Evolutionary conservation across 2,329 filamentous ascomycete genomes (phyloP).

Genomic region (Niveomyces coronatus): DNA sequence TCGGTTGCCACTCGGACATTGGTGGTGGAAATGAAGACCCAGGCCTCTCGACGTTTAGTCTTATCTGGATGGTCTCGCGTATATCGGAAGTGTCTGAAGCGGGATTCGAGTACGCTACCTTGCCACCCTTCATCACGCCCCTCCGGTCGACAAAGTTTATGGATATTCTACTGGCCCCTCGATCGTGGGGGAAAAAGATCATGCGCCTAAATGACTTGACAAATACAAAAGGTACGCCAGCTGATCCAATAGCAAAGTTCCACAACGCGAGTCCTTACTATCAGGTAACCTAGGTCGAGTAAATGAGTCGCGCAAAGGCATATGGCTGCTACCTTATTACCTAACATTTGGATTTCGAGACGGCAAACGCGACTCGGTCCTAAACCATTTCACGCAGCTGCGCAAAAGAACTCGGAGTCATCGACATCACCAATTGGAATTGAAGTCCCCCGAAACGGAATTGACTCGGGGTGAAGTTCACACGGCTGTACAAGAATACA

Average conservation of each 20-base stretch:
- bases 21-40: background rate
- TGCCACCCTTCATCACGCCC: background rate
- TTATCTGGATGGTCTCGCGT: background rate
- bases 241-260: too few species aligned
- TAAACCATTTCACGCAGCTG: background rate
- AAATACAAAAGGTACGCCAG: background rate
- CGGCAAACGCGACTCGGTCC: background rate
- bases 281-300: background rate
- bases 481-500: too few species aligned
- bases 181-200: background rate
- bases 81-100: background rate
- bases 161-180: too few species aligned
- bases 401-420: too few species aligned
- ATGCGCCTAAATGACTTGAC: background rate
- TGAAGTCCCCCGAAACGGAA: too few species aligned
- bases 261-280: background rate
- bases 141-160: too few species aligned
- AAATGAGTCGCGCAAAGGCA: background rate
- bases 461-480: too few species aligned
- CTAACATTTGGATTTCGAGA: background rate
- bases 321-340: background rate
- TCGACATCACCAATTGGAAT: too few species aligned
- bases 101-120: background rate
- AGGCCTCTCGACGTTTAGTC: background rate
- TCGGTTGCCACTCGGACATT: background rate